Percentiles rank a stretch among this genome's conserved stretches.
phyloP scores from a whole-genome alignment of 1,284 basidiomycete genomes.

The Schizophyllum amplum region DNA sequence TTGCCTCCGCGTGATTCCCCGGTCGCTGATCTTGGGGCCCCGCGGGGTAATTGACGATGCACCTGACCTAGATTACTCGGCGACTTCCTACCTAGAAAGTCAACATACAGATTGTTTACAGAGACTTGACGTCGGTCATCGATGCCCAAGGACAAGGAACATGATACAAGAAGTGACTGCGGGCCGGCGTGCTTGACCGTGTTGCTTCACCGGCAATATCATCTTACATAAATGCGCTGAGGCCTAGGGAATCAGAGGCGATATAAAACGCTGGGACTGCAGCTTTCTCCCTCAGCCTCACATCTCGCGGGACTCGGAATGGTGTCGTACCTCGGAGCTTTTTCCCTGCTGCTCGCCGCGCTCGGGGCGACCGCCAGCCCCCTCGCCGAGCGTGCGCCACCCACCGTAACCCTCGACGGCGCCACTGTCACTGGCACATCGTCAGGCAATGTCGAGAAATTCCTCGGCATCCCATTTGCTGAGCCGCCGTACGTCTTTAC shows the following conservation, averaged over 20 bases:
- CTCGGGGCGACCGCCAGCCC: constrained; percentile 1
- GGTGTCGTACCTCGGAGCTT: neutral
- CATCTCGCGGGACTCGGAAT: neutral
- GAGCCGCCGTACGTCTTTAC: constrained; percentile 28
- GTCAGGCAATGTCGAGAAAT: constrained; percentile 24
- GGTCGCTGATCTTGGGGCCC: neutral
- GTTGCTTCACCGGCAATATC: no score
- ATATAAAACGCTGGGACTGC: neutral
- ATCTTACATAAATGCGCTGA: no score
- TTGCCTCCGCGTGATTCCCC: neutral
- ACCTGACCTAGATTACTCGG: neutral
- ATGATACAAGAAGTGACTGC: neutral
- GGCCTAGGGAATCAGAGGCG: neutral
- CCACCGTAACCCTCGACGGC: constrained; percentile 29
- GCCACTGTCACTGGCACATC: constrained; percentile 31
- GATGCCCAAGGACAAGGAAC: neutral
- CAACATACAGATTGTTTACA: no score
- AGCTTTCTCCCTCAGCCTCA: no score
- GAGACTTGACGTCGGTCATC: no score
- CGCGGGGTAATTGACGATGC: neutral
- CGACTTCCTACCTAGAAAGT: neutral
- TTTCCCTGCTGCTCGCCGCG: constrained; percentile 10
- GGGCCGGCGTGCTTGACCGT: no score
- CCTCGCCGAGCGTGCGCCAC: constrained; percentile 17
- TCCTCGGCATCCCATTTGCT: constrained; percentile 48